Base-by-base conservation (phyloP, 2,329 filamentous ascomycete species). In the Apiospora sp. region DNA sequence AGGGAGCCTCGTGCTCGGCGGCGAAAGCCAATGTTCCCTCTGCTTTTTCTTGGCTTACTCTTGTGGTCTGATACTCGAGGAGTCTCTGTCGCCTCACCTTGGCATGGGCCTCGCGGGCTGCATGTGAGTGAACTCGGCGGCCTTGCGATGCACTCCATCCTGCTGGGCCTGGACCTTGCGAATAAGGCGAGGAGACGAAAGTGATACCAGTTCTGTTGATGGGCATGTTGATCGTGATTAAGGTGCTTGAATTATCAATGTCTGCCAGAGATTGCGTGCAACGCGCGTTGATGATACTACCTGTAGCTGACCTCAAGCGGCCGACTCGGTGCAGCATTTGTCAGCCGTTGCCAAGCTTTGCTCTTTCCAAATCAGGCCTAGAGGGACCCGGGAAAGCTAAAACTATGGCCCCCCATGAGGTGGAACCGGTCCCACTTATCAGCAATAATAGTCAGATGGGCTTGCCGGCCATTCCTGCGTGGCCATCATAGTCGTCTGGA, bases 21-120 rank as follows among this genome's bases (percentile, higher is more conserved):
- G 58, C n/a, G 58, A 2, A 67, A 7, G 58, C 14, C 6, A 19
- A 19, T 48, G 3, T 41, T 19, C n/a, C n/a, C n/a, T n/a, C 16
- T 22, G 0, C 3, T 0, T 22, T 30, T 41, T 19, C 37, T 6
- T 30, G 8, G 58, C 6, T 2, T 10, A 16, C 16, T 67, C 22
- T 7, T 16, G 30, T 24, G 27, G 61, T 30, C 41, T 43, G 61
- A 16, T 43, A 67, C 30, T 67, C 61, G 30, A 67, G 1, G 41
- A 34, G 27, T 34, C 61, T 34, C 61, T 67, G 61, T n/a, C 61
- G 61, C 41, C 61, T 34, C 61, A 67, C 61, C 61, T 41, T 67
- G 61, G 61, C 61, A 67, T 67, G 61, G 16, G 61, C 61, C 61
- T 41, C 61, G 7, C 61, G 30, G 61, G 61, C 61, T 67, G 61